Evolutionary conservation across 768 basidiomycete genomes (phyloP), one percentile per base, ranked within the genome.

Genomic region (Mycena haematopus): DNA sequence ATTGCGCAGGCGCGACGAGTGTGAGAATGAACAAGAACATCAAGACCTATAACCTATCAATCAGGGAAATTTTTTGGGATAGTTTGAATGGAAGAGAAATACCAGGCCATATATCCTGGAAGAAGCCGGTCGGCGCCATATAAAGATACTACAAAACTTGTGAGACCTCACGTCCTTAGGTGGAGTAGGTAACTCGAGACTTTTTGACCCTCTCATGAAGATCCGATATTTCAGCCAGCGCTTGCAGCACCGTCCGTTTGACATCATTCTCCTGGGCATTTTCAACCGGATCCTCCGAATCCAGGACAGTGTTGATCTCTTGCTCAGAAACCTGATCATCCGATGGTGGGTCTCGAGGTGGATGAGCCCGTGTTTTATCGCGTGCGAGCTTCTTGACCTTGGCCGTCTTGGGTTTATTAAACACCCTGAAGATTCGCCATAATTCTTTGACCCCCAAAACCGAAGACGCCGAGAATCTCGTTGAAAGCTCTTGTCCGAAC

Each of bases 121-220:
- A 13, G 82, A 79, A 6, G 75, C 63, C 5, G 86, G 83, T 51
- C 79, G 76, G 27, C 87, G 81, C 89, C 89, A 90, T n/a, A 85
- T 80, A 67, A 88, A 85, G n/a, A 88, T 77, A 66, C 89, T 90
- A 52, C 4, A 31, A 22, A 25, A 31, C 15, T 50, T 25, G 29
- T 69, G 52, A 66, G 46, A 24, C 40, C n/a, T 29, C 31, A 35
- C 14, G 35, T 38, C 6, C 21, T 31, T 13, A 6, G n/a, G n/a
- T n/a, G n/a, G n/a, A n/a, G n/a, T n/a, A 52, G 21, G 42, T 5
- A 52, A 19, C 35, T 27, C 13, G 80, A 29, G 66, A 89, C 89
- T 89, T 90, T 73, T 82, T 83, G 27, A 88, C 63, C 33, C 88
- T 77, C 70, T 91, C 89, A 60, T 88, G 85, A 11, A 88, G 58